Conservation (phyloP, 2,329 filamentous ascomycete species). For the Beauveria varroae region DNA sequence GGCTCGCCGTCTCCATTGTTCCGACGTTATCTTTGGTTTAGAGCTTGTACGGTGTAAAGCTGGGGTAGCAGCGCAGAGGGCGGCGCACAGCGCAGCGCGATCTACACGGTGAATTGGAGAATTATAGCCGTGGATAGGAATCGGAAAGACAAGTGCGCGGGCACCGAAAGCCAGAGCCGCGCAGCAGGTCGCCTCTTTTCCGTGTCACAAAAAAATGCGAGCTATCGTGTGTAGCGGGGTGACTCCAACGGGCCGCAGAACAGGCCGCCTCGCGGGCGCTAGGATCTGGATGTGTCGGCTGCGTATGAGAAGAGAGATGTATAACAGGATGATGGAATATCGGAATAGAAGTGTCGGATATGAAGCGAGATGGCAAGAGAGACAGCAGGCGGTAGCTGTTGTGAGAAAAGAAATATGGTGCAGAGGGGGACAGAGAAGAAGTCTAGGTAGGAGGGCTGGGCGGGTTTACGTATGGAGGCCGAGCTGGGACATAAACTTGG, state of each 20-base stretch:
- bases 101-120: background rate
- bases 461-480: conserved; percentile 9
- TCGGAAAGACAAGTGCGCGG: too few species aligned
- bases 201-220: background rate
- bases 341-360: background rate
- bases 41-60: background rate
- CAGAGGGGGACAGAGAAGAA: conserved; percentile 1
- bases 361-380: background rate
- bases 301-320: background rate
- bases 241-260: conserved; percentile 11
- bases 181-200: background rate
- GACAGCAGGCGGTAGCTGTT: background rate
- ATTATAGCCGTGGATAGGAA: background rate
- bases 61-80: background rate
- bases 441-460: background rate
- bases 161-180: background rate
- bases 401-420: background rate
- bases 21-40: background rate
- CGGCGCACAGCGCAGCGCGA: background rate
- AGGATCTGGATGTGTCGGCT: background rate
- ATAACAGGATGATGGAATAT: background rate
- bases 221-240: conserved; percentile 7
- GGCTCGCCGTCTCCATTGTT: conserved; percentile 32
- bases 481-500: background rate
- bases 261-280: conserved; percentile 5